Conservation (phyloP, 2,329 filamentous ascomycete species). For the Xylariaceae sp. region DNA sequence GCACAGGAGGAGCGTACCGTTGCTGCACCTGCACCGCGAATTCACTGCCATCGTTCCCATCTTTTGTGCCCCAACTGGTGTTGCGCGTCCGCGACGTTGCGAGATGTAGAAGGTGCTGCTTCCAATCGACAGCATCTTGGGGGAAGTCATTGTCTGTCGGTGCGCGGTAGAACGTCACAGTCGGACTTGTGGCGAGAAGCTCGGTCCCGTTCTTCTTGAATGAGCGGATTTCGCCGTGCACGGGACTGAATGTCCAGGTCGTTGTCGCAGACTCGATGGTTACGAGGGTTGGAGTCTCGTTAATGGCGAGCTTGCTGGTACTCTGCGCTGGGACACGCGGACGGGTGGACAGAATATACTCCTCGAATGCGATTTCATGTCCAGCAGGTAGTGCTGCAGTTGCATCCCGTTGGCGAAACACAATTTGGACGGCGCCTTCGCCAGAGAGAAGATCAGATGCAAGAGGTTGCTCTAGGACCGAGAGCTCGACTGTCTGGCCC, state of each 20-base stretch:
- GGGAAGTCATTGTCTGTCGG: slow-evolving; percentile 69
- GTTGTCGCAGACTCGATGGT: slow-evolving; percentile 35
- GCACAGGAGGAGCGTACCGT: slow-evolving; percentile 65
- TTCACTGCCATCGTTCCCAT: slow-evolving; percentile 39
- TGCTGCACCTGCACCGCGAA: slow-evolving; percentile 53
- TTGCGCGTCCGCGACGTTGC: slow-evolving; percentile 16
- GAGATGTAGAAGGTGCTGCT: slow-evolving; percentile 16
- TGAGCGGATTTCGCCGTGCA: slow-evolving; percentile 37
- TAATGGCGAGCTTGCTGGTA: slow-evolving; percentile 30
- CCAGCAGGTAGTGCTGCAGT: slow-evolving; percentile 34
- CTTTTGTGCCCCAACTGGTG: slow-evolving; percentile 36
- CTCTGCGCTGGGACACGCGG: not conserved
- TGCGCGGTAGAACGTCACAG: slow-evolving; percentile 62
- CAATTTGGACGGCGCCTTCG: slow-evolving; percentile 38
- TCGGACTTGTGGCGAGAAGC: slow-evolving; percentile 33
- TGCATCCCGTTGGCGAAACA: slow-evolving; percentile 35
- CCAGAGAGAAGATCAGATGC: slow-evolving; percentile 3
- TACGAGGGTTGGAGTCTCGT: slow-evolving; percentile 34
- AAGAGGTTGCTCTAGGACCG: slow-evolving; percentile 24
- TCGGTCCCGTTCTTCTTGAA: slow-evolving; percentile 36
- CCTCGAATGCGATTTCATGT: slow-evolving; percentile 42
- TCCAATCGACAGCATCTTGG: slow-evolving; percentile 63
- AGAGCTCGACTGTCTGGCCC: slow-evolving; percentile 37
- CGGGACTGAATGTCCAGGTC: slow-evolving; percentile 38
- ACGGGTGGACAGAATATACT: slow-evolving; percentile 33